Conservation (phyloP, 2,329 filamentous ascomycete species). For the Rhinocladiella mackenziei region DNA sequence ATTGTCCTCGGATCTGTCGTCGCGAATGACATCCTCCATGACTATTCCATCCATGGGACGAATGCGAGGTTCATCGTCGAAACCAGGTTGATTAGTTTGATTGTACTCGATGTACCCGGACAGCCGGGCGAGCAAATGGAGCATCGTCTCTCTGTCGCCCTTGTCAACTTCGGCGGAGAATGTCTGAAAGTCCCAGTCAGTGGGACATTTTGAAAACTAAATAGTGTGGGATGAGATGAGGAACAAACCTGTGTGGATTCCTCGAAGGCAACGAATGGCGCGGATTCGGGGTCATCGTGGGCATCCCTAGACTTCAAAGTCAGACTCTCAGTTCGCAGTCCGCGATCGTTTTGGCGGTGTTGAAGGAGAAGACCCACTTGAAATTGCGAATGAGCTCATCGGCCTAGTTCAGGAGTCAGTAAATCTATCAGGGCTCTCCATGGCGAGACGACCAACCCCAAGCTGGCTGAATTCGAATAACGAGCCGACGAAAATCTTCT, state of each 20-base stretch:
- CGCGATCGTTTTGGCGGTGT: not conserved
- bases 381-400: constrained; percentile 16
- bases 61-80: constrained; percentile 20
- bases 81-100: constrained; percentile 6
- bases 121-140: constrained; percentile 16
- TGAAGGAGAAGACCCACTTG: constrained; percentile 12
- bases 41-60: constrained; percentile 16
- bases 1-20: constrained; percentile 7
- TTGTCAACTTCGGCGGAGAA: constrained; percentile 23
- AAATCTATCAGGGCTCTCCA: not conserved
- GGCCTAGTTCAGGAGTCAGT: constrained; percentile 12
- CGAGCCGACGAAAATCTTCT: constrained; percentile 20
- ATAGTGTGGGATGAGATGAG: not conserved
- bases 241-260: constrained; percentile 13
- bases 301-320: constrained; percentile 12
- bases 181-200: constrained; percentile 16
- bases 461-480: constrained; percentile 16
- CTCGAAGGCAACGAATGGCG: constrained; percentile 23
- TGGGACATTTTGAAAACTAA: not conserved
- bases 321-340: not conserved
- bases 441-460: constrained; percentile 14
- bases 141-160: constrained; percentile 12
- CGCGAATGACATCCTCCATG: constrained; percentile 15
- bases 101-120: constrained; percentile 20
- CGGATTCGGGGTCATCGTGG: constrained; percentile 13